Evolutionary conservation across 805 yeast species (phyloP), one percentile per base, ranked within the genome.

Genomic region (Candida quercuum): DNA sequence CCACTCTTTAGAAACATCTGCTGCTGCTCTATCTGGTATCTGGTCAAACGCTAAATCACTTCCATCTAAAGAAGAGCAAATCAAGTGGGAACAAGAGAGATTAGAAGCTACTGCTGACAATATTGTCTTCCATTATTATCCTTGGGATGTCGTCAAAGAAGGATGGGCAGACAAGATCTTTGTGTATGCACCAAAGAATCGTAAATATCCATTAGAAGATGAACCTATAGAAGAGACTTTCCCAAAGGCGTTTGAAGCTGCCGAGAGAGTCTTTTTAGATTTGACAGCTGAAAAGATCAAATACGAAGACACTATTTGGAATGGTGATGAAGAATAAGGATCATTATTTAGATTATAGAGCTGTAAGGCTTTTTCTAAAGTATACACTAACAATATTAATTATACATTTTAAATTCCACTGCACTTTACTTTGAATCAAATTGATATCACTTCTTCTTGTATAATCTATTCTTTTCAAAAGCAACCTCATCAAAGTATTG

Each of bases 1-100:
- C 59, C 71, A 69, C 33, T 61, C 72, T 10, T 67, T 72, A 34
- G 80, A 74, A 48, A 61, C 67, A 5, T 54, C 64, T 31, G 73
- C 74, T 2, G 66, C 72, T 20, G 77, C 76, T 1, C 57, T 74
- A 33, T 75, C 78, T 10, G 79, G 78, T 15, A 68, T 71, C 5
- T 73, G 76, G 74, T 59, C 74, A 1, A 60, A 61, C n/a, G 57
- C 60, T 18, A 59, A 51, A 28, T n/a, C 39, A n/a, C 50, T 72
- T 14, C 78, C 78, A 2, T 31, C 63, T 0, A 41, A 49, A 16
- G 60, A 60, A 28, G 70, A 63, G 14, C 76, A 72, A 46, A 32
- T 26, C 6, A 40, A 50, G 15, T 64, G 69, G 64, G 63, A 57
- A 32, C 23, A 40, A 10, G 42, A 54, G 5, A 47, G 59, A 35